A percentile compares a stretch with the other conserved stretches of the same genome.
Conservation (phyloP, 2,329 filamentous ascomycete genomes). For the Sporothrix protearum region DNA sequence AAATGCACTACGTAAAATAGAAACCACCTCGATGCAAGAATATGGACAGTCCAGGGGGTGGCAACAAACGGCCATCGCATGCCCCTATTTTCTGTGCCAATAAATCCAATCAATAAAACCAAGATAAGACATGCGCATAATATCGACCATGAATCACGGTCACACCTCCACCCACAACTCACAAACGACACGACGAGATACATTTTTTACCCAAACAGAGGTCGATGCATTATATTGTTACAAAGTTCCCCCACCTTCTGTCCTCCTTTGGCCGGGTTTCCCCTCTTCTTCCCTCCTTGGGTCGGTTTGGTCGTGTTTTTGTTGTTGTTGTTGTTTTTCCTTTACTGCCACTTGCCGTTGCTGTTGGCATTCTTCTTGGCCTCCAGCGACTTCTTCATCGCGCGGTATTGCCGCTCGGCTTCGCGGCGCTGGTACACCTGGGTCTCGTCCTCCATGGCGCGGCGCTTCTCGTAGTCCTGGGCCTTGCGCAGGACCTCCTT, state of each 20-base stretch:
- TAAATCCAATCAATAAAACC: not conserved
- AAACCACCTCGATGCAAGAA: constrained; percentile 7
- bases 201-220: not conserved
- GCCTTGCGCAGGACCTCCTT: constrained; percentile 27
- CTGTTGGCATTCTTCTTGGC: not conserved
- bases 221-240: not conserved
- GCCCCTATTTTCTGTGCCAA: constrained; percentile 2
- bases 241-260: not conserved
- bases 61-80: not conserved
- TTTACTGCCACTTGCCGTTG: constrained; percentile 13
- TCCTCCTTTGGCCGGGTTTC: too few species aligned
- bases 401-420: constrained; percentile 28
- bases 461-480: constrained; percentile 52
- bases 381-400: constrained; percentile 25
- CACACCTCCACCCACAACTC: not conserved
- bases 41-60: not conserved
- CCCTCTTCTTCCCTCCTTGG: not conserved
- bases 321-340: not conserved
- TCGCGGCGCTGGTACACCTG: constrained; percentile 28
- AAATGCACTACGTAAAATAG: not conserved
- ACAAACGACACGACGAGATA: not conserved
- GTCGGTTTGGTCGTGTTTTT: too few species aligned
- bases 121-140: not conserved
- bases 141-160: not conserved
- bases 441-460: constrained; percentile 50